Percentiles rank a stretch among this genome's conserved stretches.
Evolutionary conservation across 2,329 filamentous ascomycete genomes (phyloP).

Genomic region (Ophiostoma perfectum): DNA sequence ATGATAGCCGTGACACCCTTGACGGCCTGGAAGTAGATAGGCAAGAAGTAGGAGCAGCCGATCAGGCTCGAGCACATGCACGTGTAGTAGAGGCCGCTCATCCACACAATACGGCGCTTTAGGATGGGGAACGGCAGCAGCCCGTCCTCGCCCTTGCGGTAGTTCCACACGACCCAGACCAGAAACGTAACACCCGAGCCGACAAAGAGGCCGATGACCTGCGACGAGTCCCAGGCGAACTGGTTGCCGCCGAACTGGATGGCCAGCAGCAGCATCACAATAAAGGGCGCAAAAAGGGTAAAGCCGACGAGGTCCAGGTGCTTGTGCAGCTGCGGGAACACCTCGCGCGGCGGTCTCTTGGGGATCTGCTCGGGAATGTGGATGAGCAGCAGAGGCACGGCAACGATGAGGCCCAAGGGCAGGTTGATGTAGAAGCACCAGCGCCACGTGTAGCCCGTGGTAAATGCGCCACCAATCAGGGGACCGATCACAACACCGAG

Average conservation of each 20-base stretch:
- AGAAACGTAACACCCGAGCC: conserved; percentile 36
- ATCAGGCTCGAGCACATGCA: conserved; percentile 28
- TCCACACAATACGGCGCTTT: conserved; percentile 27
- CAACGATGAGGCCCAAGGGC: conserved; percentile 38
- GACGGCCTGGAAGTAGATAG: conserved; percentile 39
- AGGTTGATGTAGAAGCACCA: conserved; percentile 49
- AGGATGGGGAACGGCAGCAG: conserved; percentile 31
- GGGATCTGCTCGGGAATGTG: conserved; percentile 36
- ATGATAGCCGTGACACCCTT: conserved; percentile 29
- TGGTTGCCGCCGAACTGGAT: conserved; percentile 41
- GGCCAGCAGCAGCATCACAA: conserved; percentile 42
- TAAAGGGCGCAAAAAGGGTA: conserved; percentile 38
- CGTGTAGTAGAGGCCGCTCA: conserved; percentile 27
- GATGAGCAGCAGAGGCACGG: conserved; percentile 32
- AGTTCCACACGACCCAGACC: conserved; percentile 42
- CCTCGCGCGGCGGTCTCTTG: conserved; percentile 30
- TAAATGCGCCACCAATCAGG: conserved; percentile 42
- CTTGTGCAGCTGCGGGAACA: conserved; percentile 29
- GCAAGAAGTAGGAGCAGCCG: conserved; percentile 31
- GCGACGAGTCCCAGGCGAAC: conserved; percentile 38
- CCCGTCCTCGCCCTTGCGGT: conserved; percentile 29
- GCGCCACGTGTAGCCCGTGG: conserved; percentile 39
- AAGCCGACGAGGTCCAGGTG: conserved; percentile 42
- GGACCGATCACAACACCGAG: conserved; percentile 45
- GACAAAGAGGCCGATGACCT: conserved; percentile 41